Percentiles rank a stretch among this genome's conserved stretches.
phyloP scores from a whole-genome alignment of 164 flowering plant species.

The Magnolia sinica region DNA sequence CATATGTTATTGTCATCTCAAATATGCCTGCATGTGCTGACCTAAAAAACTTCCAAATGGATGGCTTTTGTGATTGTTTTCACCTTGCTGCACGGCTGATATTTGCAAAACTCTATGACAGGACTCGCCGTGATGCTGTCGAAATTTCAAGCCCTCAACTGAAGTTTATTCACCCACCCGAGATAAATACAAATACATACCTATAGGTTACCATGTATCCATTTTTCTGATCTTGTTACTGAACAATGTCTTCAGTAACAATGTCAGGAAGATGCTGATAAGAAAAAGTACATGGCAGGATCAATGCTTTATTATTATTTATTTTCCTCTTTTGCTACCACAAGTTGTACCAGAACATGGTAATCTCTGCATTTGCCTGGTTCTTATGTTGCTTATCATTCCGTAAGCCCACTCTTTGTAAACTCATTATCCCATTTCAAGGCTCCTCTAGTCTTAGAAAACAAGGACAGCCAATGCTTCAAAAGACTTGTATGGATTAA shows the following conservation, averaged over 20 bases:
- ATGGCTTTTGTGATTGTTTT: neutral
- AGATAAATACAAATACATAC: constrained; percentile 2
- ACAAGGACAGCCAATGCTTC: too few relatives aligned
- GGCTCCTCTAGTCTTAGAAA: neutral
- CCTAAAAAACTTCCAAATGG: too few relatives aligned
- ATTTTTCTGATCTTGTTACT: constrained; percentile 6
- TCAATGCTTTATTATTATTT: neutral
- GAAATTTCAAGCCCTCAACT: neutral
- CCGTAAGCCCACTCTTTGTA: neutral
- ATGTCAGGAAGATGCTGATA: constrained; percentile 3
- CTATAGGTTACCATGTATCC: neutral
- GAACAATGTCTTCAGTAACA: neutral
- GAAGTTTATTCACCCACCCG: neutral
- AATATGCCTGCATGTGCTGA: too few relatives aligned
- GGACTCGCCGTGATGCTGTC: neutral
- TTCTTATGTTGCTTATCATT: neutral
- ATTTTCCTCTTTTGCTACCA: neutral
- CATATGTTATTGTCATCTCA: neutral
- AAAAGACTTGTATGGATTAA: too few relatives aligned
- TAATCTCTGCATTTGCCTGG: neutral
- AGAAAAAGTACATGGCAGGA: neutral
- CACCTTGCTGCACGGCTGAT: neutral
- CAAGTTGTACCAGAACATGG: neutral
- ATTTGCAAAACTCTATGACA: neutral
- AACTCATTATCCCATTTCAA: neutral